Percentiles rank a stretch among this genome's conserved stretches.
Conservation (phyloP, 306 rosid species). For the Lithocarpus polystachyus region DNA sequence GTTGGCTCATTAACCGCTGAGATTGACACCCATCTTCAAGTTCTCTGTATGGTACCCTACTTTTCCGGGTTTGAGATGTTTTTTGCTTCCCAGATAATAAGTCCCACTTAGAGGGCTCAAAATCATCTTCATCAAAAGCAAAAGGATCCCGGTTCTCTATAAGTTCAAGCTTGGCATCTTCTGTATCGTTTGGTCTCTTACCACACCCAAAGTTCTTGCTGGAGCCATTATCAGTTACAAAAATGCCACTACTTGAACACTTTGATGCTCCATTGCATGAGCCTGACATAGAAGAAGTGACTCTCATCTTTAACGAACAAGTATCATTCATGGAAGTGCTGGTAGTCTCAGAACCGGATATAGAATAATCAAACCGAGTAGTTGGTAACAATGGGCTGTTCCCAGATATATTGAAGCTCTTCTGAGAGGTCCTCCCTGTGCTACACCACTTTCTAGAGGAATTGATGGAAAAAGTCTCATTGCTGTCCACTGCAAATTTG, state of each 20-base stretch:
- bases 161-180: slow-evolving; percentile 33
- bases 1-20: slow-evolving; percentile 37
- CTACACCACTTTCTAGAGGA: slow-evolving; percentile 32
- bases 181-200: slow-evolving; percentile 18
- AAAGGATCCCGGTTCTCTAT: slow-evolving; percentile 80
- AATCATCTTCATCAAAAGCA: slow-evolving; percentile 94
- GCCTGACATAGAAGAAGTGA: slow-evolving; percentile 55
- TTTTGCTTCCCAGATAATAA: slow-evolving; percentile 64
- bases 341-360: slow-evolving; percentile 59
- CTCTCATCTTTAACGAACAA: slow-evolving; percentile 55
- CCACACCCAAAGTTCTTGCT: slow-evolving; percentile 39
- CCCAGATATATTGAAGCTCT: slow-evolving; percentile 42
- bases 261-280: slow-evolving; percentile 61
- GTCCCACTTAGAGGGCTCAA: slow-evolving; percentile 91
- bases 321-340: slow-evolving; percentile 61
- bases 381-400: slow-evolving; percentile 31
- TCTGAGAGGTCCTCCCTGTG: slow-evolving; percentile 38
- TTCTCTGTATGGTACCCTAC: slow-evolving; percentile 32
- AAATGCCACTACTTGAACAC: slow-evolving; percentile 37
- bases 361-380: slow-evolving; percentile 35
- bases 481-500: slow-evolving; percentile 36
- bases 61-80: slow-evolving; percentile 32
- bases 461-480: slow-evolving; percentile 31
- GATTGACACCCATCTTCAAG: slow-evolving; percentile 55
- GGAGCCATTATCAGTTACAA: slow-evolving; percentile 32